A percentile compares a stretch with the other conserved stretches of the same genome.
phyloP scores from a whole-genome alignment of 1,284 basidiomycete species.

The Microbotryum saponariae region DNA sequence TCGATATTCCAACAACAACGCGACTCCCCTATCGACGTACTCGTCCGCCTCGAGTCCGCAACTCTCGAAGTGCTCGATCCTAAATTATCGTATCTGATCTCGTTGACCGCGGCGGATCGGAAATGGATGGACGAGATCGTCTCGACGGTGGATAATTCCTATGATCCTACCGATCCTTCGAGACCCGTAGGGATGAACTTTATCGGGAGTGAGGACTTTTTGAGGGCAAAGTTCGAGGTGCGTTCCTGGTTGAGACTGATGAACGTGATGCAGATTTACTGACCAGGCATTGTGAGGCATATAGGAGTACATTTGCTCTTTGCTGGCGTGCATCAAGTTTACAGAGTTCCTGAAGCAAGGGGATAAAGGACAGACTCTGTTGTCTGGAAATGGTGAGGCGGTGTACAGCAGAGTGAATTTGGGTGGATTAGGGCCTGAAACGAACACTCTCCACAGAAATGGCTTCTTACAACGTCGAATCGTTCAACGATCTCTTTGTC shows the following conservation, averaged over 20 bases:
- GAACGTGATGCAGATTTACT: not conserved
- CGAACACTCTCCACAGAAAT: constrained; percentile 12
- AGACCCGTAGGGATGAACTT: constrained; percentile 62
- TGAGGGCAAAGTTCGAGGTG: constrained; percentile 67
- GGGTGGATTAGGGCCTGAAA: too few species aligned
- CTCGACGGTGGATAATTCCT: constrained; percentile 70
- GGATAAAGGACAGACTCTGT: constrained; percentile 50
- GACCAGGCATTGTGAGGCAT: constrained; percentile 44
- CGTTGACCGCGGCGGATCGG: constrained; percentile 81
- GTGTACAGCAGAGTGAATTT: not conserved
- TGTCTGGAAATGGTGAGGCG: constrained; percentile 35
- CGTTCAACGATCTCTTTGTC: constrained; percentile 74
- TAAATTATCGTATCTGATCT: constrained; percentile 64
- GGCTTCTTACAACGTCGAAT: constrained; percentile 41
- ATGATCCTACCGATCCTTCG: constrained; percentile 56
- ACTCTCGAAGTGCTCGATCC: constrained; percentile 77
- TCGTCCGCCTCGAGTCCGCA: constrained; percentile 81
- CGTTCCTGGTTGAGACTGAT: constrained; percentile 41
- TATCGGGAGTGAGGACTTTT: constrained; percentile 85
- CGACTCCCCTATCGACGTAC: constrained; percentile 69
- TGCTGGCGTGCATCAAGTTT: constrained; percentile 75
- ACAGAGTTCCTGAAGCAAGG: constrained; percentile 58
- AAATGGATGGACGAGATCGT: constrained; percentile 89
- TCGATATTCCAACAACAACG: constrained; percentile 89
- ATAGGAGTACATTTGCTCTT: constrained; percentile 73